phyloP scores from a whole-genome alignment of 352 stramenopile species.

The Blastocystis hominis region DNA sequence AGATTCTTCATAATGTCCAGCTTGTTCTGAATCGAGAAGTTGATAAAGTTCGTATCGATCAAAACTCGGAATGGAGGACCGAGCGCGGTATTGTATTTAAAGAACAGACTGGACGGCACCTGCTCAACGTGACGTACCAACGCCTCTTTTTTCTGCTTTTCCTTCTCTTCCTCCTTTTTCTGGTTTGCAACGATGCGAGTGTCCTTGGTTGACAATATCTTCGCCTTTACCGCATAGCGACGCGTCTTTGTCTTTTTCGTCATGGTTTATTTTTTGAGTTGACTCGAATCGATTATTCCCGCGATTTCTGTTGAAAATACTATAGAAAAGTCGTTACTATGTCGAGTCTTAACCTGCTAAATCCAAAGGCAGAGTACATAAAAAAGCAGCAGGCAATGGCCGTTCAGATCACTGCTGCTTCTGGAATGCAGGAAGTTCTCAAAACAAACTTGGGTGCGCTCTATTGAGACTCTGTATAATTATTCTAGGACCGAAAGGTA shows the following conservation, averaged over 20 bases:
- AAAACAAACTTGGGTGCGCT: conserved; percentile 78
- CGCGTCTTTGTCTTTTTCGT: conserved; percentile 94
- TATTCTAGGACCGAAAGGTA: conserved; percentile 81
- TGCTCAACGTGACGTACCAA: conserved; percentile 88
- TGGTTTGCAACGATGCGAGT: conserved; percentile 81
- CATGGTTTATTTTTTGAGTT: conserved; percentile 65
- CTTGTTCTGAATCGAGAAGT: conserved; percentile 98
- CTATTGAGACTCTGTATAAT: conserved; percentile 6
- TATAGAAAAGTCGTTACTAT: conserved; percentile 23
- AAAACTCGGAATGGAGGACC: conserved; percentile 94
- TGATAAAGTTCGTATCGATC: conserved; percentile 99
- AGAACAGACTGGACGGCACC: conserved; percentile 92
- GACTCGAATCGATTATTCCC: not conserved
- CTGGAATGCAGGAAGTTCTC: conserved; percentile 86
- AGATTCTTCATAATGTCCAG: conserved; percentile 95
- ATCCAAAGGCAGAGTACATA: conserved; percentile 91
- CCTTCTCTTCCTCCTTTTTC: conserved; percentile 67
- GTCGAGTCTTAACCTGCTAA: conserved; percentile 65
- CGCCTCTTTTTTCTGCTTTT: conserved; percentile 78
- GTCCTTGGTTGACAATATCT: conserved; percentile 94
- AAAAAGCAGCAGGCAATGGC: conserved; percentile 82
- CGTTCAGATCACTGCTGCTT: conserved; percentile 91
- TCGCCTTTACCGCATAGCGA: conserved; percentile 93
- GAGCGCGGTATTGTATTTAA: conserved; percentile 97
- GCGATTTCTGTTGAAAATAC: not conserved